A percentile compares a stretch with the other conserved stretches of the same genome.
Conservation (phyloP, 1,284 basidiomycete species). For the Fistulina hepatica region DNA sequence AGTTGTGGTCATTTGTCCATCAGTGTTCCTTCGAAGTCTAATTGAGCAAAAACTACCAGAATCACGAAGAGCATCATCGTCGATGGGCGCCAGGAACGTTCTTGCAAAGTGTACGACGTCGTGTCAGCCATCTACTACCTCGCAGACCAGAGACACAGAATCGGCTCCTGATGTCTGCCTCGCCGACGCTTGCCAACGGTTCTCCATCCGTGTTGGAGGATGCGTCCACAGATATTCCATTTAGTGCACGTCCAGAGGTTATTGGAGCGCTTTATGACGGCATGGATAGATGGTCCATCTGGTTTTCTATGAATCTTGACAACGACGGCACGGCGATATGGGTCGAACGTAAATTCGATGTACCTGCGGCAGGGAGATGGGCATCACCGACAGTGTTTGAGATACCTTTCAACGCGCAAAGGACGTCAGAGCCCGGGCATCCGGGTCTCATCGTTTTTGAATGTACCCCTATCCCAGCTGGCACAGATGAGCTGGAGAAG, state of each 20-base stretch:
- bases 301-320: slow-evolving; percentile 63
- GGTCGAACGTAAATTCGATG: slow-evolving; percentile 61
- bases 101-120: slow-evolving; percentile 37
- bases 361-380: slow-evolving; percentile 54
- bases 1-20: slow-evolving; percentile 16
- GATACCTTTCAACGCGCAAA: slow-evolving; percentile 30
- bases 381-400: slow-evolving; percentile 45
- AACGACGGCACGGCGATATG: slow-evolving; percentile 67
- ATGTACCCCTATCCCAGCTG: slow-evolving; percentile 49
- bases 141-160: slow-evolving; percentile 25
- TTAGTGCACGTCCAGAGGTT: no score
- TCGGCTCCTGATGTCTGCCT: not conserved
- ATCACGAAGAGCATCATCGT: slow-evolving; percentile 52
- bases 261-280: no score
- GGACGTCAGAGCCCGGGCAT: slow-evolving; percentile 22
- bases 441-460: slow-evolving; percentile 67
- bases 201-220: no score
- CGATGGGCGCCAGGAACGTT: slow-evolving; percentile 65
- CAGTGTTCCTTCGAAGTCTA: slow-evolving; percentile 13
- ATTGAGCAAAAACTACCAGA: slow-evolving; percentile 33
- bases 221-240: no score
- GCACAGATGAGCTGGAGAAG: slow-evolving; percentile 52
- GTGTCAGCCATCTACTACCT: no score
- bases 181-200: no score
- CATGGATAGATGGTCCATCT: slow-evolving; percentile 57